phyloP scores from a whole-genome alignment of 1,284 basidiomycete species.

The Melanopsichium pennsylvanicum region DNA sequence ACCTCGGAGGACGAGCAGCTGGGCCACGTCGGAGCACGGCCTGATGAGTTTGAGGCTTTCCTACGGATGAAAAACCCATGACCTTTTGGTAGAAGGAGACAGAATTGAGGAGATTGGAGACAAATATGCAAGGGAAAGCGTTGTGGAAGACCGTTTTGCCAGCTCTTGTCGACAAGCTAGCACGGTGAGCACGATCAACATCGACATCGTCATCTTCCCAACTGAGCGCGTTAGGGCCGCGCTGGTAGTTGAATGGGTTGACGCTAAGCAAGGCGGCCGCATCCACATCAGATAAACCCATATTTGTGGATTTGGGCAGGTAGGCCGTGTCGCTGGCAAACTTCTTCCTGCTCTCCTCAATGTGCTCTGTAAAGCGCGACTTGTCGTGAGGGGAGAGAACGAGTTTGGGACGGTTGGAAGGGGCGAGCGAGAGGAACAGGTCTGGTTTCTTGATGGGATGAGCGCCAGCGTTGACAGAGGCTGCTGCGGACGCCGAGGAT shows the following conservation, averaged over 20 bases:
- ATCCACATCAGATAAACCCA: conserved; percentile 43
- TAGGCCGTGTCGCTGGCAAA: conserved; percentile 41
- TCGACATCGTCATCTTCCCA: conserved; percentile 50
- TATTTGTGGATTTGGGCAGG: conserved; percentile 47
- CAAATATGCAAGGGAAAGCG: conserved; percentile 40
- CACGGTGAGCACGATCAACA: conserved; percentile 27
- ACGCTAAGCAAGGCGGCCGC: conserved; percentile 36
- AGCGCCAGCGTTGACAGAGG: conserved; percentile 8
- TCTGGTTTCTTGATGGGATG: conserved; percentile 12
- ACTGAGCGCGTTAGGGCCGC: conserved; percentile 4
- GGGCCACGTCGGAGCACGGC: conserved; percentile 36
- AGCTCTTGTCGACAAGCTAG: conserved; percentile 2
- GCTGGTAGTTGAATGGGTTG: conserved; percentile 41
- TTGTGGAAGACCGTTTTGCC: conserved; percentile 31
- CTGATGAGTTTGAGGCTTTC: conserved; percentile 38
- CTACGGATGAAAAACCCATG: conserved; percentile 39
- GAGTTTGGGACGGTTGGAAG: conserved; percentile 19
- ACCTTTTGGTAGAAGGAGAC: conserved; percentile 41
- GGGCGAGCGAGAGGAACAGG: conserved; percentile 22
- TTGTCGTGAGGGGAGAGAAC: conserved; percentile 23
- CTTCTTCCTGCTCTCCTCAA: conserved; percentile 35
- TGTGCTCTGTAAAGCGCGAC: conserved; percentile 24
- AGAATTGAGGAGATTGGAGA: conserved; percentile 37
- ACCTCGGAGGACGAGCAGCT: conserved; percentile 26
- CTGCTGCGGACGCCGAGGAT: conserved; percentile 1